Evolutionary conservation across 208 protist genomes (phyloP), one percentile per base, ranked within the genome.

Genomic region (Angomonas ambiguus): DNA sequence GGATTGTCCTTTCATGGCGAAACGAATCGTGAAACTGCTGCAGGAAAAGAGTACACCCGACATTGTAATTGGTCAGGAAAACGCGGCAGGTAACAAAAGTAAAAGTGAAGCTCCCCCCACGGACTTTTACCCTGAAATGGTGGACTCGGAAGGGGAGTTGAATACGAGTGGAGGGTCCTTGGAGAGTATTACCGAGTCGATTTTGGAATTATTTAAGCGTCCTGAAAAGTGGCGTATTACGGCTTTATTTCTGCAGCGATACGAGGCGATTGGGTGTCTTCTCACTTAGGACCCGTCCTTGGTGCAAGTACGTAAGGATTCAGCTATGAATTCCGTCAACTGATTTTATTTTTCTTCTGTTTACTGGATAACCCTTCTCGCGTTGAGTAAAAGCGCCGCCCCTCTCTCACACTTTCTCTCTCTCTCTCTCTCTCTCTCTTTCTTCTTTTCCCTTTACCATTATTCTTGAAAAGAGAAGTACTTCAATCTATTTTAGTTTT

Each of bases 201-300:
- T 30, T 0, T 55, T 48, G 5, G 53, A n/a, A 11, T 59, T 66
- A 13, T 71, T 80, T 55, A 33, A 33, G 42, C 11, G 20, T 1
- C 51, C 70, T 0, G 30, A 25, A 5, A 22, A 33, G 33, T 80
- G 67, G 74, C 18, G 16, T 2, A 42, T 63, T 8, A 25, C 73
- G 10, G 68, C 62, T 11, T 28, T 76, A 0, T 77, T 80, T 20
- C 45, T 83, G 41, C 74, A 83, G 48, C 65, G 73, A 0, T 79
- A 80, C 56, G 78, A 83, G 63, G 71, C 71, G 0, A 65, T 80
- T 28, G 78, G 58, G 16, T 45, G 38, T 16, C 16, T 45, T 8
- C 38, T 45, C 11, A 45, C 38, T 8, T 45, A 45, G 28, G 22
- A 10, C 24, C n/a, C n/a, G n/a, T n/a, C n/a, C n/a, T n/a, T n/a